Conservation (phyloP, 2,329 filamentous ascomycete genomes). For the Trichoderma atrobrunneum region DNA sequence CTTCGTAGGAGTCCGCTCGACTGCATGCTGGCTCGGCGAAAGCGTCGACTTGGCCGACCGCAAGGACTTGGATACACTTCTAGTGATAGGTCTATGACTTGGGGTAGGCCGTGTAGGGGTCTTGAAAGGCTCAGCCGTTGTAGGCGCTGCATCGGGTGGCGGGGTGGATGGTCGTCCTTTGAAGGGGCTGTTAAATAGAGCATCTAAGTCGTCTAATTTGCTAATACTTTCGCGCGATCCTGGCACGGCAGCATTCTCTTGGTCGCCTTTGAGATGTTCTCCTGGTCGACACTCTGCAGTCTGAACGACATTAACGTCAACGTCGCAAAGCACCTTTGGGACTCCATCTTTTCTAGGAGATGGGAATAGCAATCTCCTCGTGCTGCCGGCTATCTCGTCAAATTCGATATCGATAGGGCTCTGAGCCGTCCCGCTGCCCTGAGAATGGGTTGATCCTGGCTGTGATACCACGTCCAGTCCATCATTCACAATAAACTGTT, state of each 20-base stretch:
- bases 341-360: constrained; percentile 67
- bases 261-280: constrained; percentile 37
- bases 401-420: constrained; percentile 55
- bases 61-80: constrained; percentile 58
- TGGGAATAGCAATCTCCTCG: constrained; percentile 71
- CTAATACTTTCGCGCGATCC: constrained; percentile 23
- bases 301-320: constrained; percentile 52
- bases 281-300: constrained; percentile 38
- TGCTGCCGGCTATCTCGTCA: constrained; percentile 50
- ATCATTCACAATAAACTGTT: not conserved
- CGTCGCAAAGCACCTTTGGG: constrained; percentile 59
- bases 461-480: constrained; percentile 26
- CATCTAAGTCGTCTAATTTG: constrained; percentile 55
- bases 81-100: constrained; percentile 58
- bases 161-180: constrained; percentile 49
- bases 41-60: constrained; percentile 44
- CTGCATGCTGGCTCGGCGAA: constrained; percentile 43
- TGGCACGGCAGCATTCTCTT: constrained; percentile 50
- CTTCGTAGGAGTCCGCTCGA: constrained; percentile 50
- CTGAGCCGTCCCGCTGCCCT: constrained; percentile 53
- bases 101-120: constrained; percentile 63
- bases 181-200: constrained; percentile 62
- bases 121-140: constrained; percentile 51
- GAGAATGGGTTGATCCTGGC: constrained; percentile 51
- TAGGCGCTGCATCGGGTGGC: constrained; percentile 44